phyloP scores from a whole-genome alignment of 768 basidiomycete genomes.

The Tricholoma hemisulphureum region DNA sequence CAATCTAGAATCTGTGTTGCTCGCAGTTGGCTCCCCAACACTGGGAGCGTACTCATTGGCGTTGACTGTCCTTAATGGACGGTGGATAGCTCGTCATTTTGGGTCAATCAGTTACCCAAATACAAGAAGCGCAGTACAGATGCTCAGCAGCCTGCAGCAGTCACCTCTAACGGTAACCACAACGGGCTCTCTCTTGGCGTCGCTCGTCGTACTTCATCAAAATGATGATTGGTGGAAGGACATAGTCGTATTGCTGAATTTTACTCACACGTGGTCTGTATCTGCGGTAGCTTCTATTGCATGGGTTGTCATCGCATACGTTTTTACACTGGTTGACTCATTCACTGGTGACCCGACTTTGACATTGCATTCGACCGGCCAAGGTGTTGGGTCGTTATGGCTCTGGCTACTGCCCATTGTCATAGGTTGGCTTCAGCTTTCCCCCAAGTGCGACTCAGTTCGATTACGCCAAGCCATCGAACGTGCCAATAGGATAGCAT shows the following conservation, averaged over 20 bases:
- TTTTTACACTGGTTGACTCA: slow-evolving; percentile 37
- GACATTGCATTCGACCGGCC: slow-evolving; percentile 33
- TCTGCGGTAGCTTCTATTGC: slow-evolving; percentile 38
- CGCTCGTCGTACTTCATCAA: slow-evolving; percentile 39
- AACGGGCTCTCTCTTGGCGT: slow-evolving; percentile 35
- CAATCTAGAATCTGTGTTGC: slow-evolving; percentile 40
- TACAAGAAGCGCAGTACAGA: slow-evolving; percentile 25
- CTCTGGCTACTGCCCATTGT: slow-evolving; percentile 45
- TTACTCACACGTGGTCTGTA: slow-evolving; percentile 38
- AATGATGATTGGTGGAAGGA: slow-evolving; percentile 44
- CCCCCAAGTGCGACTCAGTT: slow-evolving; percentile 39
- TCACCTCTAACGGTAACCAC: too few relatives aligned
- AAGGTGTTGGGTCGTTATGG: slow-evolving; percentile 42
- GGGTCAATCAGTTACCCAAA: slow-evolving; percentile 30
- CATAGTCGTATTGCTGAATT: slow-evolving; percentile 31
- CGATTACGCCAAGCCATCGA: slow-evolving; percentile 30
- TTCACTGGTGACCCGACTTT: slow-evolving; percentile 23
- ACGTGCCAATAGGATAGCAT: slow-evolving; percentile 29
- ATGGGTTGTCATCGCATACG: slow-evolving; percentile 46
- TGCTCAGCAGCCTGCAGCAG: slow-evolving; percentile 42
- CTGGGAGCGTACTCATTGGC: slow-evolving; percentile 46
- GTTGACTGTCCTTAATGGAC: too few relatives aligned
- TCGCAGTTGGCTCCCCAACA: slow-evolving; percentile 43
- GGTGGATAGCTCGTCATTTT: slow-evolving; percentile 38
- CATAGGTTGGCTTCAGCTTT: slow-evolving; percentile 42